Percentiles rank a stretch among this genome's conserved stretches.
Conservation (phyloP, 306 rosid species). For the Lagenaria siceraria region DNA sequence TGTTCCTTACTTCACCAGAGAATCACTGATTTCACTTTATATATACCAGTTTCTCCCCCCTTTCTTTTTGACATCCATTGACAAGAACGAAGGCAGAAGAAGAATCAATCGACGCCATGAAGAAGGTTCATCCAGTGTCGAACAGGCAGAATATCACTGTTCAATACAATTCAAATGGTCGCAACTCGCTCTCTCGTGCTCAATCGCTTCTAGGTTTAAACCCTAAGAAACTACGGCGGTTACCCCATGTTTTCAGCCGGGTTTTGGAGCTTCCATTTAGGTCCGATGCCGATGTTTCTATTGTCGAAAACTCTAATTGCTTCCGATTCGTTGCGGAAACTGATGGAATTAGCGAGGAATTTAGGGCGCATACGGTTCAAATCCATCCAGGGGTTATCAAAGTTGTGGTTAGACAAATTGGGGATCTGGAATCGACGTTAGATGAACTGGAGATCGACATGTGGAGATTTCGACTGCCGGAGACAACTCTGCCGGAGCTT, state of each 20-base stretch:
- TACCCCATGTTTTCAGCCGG: slow-evolving; percentile 85
- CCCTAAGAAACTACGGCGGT: slow-evolving; percentile 72
- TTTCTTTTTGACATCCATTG: not conserved
- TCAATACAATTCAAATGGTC: slow-evolving; percentile 33
- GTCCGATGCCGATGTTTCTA: slow-evolving; percentile 71
- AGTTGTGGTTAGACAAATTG: slow-evolving; percentile 65
- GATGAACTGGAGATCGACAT: slow-evolving; percentile 70
- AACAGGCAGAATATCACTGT: slow-evolving; percentile 65
- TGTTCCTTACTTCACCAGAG: slow-evolving; percentile 4
- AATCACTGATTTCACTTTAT: slow-evolving; percentile 9
- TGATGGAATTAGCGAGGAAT: slow-evolving; percentile 23
- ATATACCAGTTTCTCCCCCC: slow-evolving; percentile 4
- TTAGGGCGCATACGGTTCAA: slow-evolving; percentile 63
- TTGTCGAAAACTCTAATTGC: slow-evolving; percentile 57
- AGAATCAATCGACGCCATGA: slow-evolving; percentile 11
- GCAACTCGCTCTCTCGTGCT: slow-evolving; percentile 35
- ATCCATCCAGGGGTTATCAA: slow-evolving; percentile 87
- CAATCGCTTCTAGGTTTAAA: slow-evolving; percentile 33
- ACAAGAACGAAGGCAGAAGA: not conserved
- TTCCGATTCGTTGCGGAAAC: slow-evolving; percentile 82
- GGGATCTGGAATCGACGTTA: slow-evolving; percentile 33
- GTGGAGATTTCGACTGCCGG: slow-evolving; percentile 97
- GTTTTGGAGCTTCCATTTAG: slow-evolving; percentile 83
- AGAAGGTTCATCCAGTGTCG: slow-evolving; percentile 80
- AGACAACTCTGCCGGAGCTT: slow-evolving; percentile 73